Evolutionary conservation across 2,329 filamentous ascomycete genomes (phyloP).

Genomic region (Aureobasidium leucospermi): DNA sequence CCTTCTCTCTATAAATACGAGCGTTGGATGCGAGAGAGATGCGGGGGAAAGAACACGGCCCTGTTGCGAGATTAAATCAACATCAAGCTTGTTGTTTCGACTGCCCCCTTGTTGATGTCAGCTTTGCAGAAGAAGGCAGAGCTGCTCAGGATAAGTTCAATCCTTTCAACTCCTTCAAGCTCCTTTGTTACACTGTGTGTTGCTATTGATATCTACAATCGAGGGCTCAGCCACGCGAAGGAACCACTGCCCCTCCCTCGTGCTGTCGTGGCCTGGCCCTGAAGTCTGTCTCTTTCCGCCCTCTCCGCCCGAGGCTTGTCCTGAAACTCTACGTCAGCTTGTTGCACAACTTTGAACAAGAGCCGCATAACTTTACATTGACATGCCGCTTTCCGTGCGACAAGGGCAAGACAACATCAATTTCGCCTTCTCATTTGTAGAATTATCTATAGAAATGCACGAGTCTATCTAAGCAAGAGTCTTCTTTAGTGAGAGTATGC

Average conservation of each 20-base stretch:
- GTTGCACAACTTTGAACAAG: background rate
- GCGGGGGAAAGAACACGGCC: background rate
- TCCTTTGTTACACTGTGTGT: background rate
- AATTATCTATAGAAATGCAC: too few relatives aligned
- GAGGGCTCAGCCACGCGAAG: background rate
- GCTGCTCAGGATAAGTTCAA: background rate
- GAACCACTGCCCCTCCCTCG: slow-evolving; percentile 5
- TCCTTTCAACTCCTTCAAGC: background rate
- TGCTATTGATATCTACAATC: background rate
- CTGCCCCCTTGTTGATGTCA: background rate
- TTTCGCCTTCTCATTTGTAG: too few relatives aligned
- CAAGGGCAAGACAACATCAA: too few relatives aligned
- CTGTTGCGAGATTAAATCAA: slow-evolving; percentile 3
- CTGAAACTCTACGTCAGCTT: slow-evolving; percentile 4
- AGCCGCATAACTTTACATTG: background rate
- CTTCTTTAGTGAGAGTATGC: too few relatives aligned
- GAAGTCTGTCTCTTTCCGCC: slow-evolving; percentile 1
- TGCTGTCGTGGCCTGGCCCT: slow-evolving; percentile 10
- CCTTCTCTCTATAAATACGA: slow-evolving; percentile 5
- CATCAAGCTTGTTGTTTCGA: background rate
- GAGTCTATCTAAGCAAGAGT: too few relatives aligned
- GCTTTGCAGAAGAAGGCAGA: background rate
- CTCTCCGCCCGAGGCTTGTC: background rate
- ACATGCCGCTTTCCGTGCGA: too few relatives aligned
- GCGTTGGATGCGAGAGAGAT: background rate